A percentile compares a stretch with the other conserved stretches of the same genome.
Evolutionary conservation across 73 alveolate genomes (phyloP).

Genomic region (Halteria grandinella): DNA sequence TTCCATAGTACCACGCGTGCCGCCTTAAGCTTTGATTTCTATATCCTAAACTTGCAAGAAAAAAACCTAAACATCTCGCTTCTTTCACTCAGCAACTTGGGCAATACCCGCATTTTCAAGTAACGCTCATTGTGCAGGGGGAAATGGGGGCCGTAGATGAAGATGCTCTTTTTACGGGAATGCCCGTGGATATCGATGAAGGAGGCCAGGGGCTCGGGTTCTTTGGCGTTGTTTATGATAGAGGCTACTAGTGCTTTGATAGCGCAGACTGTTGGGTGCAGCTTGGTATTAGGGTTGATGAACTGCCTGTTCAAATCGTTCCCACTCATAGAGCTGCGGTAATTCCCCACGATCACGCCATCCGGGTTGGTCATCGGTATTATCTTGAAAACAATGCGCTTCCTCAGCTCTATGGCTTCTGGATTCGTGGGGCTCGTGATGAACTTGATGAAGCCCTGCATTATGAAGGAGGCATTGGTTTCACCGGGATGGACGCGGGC

Average conservation of each 20-base stretch:
- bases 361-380: constrained; percentile 93
- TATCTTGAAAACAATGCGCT: constrained; percentile 77
- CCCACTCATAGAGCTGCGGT: constrained; percentile 79
- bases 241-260: constrained; percentile 28
- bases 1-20: constrained; percentile 71
- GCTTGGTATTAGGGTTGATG: constrained; percentile 44
- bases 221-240: constrained; percentile 25
- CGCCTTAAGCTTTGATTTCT: constrained; percentile 63
- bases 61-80: constrained; percentile 64
- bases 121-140: constrained; percentile 70
- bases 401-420: constrained; percentile 68
- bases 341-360: constrained; percentile 91
- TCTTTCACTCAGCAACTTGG: constrained; percentile 55
- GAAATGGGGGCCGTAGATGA: constrained; percentile 75
- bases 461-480: constrained; percentile 83
- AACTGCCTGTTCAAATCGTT: constrained; percentile 82
- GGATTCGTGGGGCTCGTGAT: constrained; percentile 42
- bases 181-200: constrained; percentile 76
- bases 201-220: constrained; percentile 22
- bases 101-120: constrained; percentile 63
- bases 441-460: constrained; percentile 83
- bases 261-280: constrained; percentile 66
- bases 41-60: constrained; percentile 66
- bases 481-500: constrained; percentile 96
- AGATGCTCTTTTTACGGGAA: constrained; percentile 56